Evolutionary conservation across 1,284 basidiomycete species (phyloP).

Genomic region (Trametes hirsuta): DNA sequence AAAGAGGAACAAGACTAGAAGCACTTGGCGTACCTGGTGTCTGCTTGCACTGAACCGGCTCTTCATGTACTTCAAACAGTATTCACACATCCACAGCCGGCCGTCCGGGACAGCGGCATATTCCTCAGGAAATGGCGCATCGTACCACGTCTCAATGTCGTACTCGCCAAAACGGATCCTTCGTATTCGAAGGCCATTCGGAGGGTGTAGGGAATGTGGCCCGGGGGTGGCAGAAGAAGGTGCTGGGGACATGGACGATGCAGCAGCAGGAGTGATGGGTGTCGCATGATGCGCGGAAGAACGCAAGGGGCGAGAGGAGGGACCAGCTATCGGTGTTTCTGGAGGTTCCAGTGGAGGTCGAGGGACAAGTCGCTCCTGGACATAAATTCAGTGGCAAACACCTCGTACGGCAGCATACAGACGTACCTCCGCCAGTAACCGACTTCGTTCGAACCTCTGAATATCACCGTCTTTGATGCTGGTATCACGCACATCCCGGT

Average conservation of each 20-base stretch:
- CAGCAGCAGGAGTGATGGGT: slow-evolving; percentile 25
- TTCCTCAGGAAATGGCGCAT: slow-evolving; percentile 98
- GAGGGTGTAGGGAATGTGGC: slow-evolving; percentile 39
- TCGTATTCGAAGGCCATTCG: slow-evolving; percentile 69
- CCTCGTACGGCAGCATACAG: neutral
- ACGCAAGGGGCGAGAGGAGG: slow-evolving; percentile 67
- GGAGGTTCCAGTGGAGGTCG: slow-evolving; percentile 44
- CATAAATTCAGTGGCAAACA: slow-evolving; percentile 2
- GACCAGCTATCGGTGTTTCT: slow-evolving; percentile 55
- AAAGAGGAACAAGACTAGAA: slow-evolving; percentile 4
- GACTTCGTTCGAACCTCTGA: slow-evolving; percentile 75
- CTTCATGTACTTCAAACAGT: slow-evolving; percentile 99
- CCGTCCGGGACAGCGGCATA: slow-evolving; percentile 94
- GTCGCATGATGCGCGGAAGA: slow-evolving; percentile 44
- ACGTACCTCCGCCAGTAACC: slow-evolving; percentile 70
- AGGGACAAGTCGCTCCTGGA: slow-evolving; percentile 57
- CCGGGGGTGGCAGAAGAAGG: slow-evolving; percentile 43
- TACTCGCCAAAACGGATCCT: slow-evolving; percentile 92
- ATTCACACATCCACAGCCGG: slow-evolving; percentile 95
- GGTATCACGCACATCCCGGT: slow-evolving; percentile 83
- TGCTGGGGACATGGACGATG: slow-evolving; percentile 38
- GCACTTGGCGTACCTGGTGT: slow-evolving; percentile 70
- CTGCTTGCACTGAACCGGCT: slow-evolving; percentile 86
- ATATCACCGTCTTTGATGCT: slow-evolving; percentile 70
- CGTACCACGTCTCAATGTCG: slow-evolving; percentile 98